phyloP scores from a whole-genome alignment of 768 basidiomycete species.

The Tubosaeta sp. region DNA sequence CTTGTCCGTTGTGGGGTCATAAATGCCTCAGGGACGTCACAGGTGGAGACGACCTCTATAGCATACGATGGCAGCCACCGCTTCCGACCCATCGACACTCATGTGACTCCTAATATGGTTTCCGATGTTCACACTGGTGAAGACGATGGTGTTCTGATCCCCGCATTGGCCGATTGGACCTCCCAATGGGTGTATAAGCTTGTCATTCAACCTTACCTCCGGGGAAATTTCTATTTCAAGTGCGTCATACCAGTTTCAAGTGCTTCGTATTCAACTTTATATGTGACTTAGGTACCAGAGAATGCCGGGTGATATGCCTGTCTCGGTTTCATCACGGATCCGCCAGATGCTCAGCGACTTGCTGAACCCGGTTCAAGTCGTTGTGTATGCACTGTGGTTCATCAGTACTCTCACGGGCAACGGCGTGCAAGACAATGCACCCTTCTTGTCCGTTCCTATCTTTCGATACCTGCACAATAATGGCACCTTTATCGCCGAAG shows the following conservation, averaged over 20 bases:
- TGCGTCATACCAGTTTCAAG: conserved; percentile 9
- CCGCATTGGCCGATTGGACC: conserved; percentile 22
- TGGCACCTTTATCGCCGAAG: conserved; percentile 26
- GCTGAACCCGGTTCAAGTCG: conserved; percentile 26
- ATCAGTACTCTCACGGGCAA: conserved; percentile 25
- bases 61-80: background rate
- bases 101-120: background rate
- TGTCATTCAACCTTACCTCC: conserved; percentile 19
- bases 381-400: conserved; percentile 31
- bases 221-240: conserved; percentile 16
- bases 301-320: conserved; percentile 1
- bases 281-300: conserved; percentile 15
- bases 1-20: conserved; percentile 20
- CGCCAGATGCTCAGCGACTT: conserved; percentile 18
- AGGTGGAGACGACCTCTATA: background rate
- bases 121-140: background rate
- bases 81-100: background rate
- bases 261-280: background rate
- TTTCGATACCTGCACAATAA: conserved; percentile 29
- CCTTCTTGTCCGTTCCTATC: conserved; percentile 28
- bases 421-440: conserved; percentile 7
- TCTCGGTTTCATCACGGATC: conserved; percentile 17
- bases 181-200: conserved; percentile 24
- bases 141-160: conserved; percentile 4
- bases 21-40: background rate